Evolutionary conservation across 768 basidiomycete genomes (phyloP).

Genomic region (Serpula lacrymans): DNA sequence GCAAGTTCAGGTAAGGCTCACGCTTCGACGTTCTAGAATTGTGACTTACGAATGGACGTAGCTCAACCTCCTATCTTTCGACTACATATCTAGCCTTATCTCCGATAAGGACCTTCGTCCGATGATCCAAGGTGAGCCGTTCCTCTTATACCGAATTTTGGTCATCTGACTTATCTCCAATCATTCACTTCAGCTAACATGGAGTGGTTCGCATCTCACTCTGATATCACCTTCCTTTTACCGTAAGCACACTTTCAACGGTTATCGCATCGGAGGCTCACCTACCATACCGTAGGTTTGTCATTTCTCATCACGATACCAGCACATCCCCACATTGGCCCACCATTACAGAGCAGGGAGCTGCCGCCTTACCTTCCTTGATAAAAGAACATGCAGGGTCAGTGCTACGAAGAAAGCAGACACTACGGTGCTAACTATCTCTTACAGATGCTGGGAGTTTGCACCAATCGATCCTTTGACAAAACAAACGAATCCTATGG

Average conservation of each 20-base stretch:
- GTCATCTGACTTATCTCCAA: not conserved
- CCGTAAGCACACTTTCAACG: slow-evolving; percentile 2
- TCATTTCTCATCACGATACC: slow-evolving; percentile 7
- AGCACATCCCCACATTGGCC: slow-evolving; percentile 8
- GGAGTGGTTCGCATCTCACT: not conserved
- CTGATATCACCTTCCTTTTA: slow-evolving; percentile 6
- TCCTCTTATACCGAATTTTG: not conserved
- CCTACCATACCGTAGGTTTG: slow-evolving; percentile 1
- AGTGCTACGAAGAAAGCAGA: not conserved
- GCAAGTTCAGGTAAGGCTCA: slow-evolving; percentile 3
- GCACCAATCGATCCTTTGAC: slow-evolving; percentile 9
- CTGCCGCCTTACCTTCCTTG: not conserved
- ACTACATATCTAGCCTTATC: not conserved
- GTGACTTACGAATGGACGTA: not conserved
- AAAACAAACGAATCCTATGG: not conserved
- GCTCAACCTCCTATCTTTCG: not conserved
- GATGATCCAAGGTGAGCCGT: slow-evolving; percentile 4
- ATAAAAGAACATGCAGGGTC: slow-evolving; percentile 4
- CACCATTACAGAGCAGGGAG: slow-evolving; percentile 1
- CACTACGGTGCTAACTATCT: not conserved
- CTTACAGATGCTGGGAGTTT: slow-evolving; percentile 8
- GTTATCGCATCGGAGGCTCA: not conserved
- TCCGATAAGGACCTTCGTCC: slow-evolving; percentile 5
- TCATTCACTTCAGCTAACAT: slow-evolving; percentile 5
- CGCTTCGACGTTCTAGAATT: not conserved